These are phyloP conservation scores for Polytrichum commune DNA, from an alignment of 225 moss, liverwort and hornwort species.

Conservation along the genomic window DNA sequence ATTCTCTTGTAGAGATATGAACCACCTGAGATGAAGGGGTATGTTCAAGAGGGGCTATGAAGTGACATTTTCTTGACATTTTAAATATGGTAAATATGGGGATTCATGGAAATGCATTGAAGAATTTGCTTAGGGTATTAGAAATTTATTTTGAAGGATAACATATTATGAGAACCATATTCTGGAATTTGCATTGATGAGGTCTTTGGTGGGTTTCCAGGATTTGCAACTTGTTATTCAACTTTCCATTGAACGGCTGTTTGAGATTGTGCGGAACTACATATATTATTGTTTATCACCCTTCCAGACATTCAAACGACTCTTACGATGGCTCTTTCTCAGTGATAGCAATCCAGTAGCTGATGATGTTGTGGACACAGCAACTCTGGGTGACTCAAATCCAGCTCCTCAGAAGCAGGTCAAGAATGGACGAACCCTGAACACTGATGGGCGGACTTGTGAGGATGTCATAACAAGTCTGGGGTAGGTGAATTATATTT, in stretches of 20 bases:
- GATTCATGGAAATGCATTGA: no score
- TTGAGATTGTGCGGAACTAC: constrained; percentile 50
- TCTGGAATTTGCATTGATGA: neutral
- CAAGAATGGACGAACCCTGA: constrained; percentile 42
- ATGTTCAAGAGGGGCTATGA: no score
- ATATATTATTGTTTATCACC: constrained; percentile 62
- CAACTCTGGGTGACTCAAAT: constrained; percentile 71
- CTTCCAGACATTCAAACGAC: constrained; percentile 50
- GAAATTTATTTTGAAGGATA: neutral
- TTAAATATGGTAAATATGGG: no score
- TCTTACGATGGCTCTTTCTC: constrained; percentile 51
- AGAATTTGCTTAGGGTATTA: no score
- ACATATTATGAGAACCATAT: neutral
- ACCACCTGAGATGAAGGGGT: no score
- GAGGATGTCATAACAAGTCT: constrained; percentile 83
- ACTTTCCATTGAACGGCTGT: constrained; percentile 58
- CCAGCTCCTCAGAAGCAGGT: constrained; percentile 49
- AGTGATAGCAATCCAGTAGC: neutral
- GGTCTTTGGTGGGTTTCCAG: constrained; percentile 23
- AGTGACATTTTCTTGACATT: no score
- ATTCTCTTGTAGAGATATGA: no score
- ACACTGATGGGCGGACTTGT: constrained; percentile 90
- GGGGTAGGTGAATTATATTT: constrained; percentile 43
- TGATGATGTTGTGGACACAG: constrained; percentile 39
- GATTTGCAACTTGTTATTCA: constrained; percentile 75